These are phyloP conservation scores for Tritrichomonas foetus DNA, from an alignment of 208 protist species.

Conservation along the genomic window DNA sequence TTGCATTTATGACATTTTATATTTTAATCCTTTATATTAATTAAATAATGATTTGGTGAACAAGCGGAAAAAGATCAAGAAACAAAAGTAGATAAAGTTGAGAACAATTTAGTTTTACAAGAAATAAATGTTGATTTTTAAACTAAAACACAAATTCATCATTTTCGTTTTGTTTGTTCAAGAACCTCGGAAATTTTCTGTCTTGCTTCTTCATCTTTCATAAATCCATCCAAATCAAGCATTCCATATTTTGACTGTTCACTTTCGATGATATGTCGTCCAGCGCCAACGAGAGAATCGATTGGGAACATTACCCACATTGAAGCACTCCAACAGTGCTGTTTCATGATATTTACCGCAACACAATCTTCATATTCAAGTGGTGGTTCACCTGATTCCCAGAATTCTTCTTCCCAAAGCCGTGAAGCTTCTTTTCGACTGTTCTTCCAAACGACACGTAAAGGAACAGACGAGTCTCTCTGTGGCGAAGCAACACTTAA, in stretches of 20 bases:
- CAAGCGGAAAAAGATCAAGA: too few species aligned
- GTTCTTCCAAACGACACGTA: background rate
- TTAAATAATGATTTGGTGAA: too few species aligned
- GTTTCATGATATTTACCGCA: background rate
- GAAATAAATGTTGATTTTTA: background rate
- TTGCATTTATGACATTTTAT: too few species aligned
- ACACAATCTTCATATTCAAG: background rate
- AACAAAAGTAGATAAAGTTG: too few species aligned
- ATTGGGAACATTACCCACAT: background rate
- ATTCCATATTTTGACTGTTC: background rate
- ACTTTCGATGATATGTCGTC: background rate
- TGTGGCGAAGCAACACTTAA: background rate
- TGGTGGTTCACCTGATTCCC: background rate
- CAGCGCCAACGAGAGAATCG: background rate
- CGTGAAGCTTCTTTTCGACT: background rate
- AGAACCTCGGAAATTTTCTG: background rate
- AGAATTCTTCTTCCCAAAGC: conserved; percentile 31
- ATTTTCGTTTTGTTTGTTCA: background rate
- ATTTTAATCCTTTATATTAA: too few species aligned
- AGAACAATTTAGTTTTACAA: too few species aligned
- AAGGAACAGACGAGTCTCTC: background rate
- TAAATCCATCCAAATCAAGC: background rate
- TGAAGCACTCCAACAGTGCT: conserved; percentile 5
- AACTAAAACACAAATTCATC: background rate
- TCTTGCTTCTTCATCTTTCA: background rate